Percentiles rank a stretch among this genome's conserved stretches.
Evolutionary conservation across 2,329 filamentous ascomycete species (phyloP).

Genomic region (Elsinoe perseae): DNA sequence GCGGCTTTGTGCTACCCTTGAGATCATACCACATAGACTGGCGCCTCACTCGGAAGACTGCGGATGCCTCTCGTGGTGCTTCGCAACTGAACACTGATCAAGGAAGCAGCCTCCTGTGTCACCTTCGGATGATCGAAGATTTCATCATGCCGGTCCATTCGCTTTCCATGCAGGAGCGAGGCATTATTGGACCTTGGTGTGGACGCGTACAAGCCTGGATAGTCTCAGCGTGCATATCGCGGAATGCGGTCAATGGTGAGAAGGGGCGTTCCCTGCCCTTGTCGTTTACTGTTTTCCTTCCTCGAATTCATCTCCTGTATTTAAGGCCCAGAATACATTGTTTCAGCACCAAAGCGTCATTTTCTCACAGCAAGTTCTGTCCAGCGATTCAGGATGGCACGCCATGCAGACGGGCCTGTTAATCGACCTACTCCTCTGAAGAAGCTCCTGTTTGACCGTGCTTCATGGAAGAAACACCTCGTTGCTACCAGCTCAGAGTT

Average conservation of each 20-base stretch:
- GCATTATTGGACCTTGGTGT: not conserved
- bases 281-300: too few relatives aligned
- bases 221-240: not conserved
- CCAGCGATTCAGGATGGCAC: not conserved
- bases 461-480: slow-evolving; percentile 16
- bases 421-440: not conserved
- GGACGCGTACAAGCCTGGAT: not conserved
- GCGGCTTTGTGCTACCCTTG: not conserved
- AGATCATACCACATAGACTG: not conserved
- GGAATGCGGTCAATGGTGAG: not conserved
- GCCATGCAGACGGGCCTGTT: not conserved
- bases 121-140: too few relatives aligned
- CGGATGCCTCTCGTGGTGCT: not conserved
- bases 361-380: too few relatives aligned
- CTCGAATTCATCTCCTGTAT: too few relatives aligned
- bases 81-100: too few relatives aligned
- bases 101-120: too few relatives aligned
- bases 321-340: too few relatives aligned
- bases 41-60: not conserved
- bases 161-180: not conserved
- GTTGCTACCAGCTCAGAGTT: slow-evolving; percentile 26
- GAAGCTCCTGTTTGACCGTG: not conserved
- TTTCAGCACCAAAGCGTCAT: too few relatives aligned
- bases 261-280: too few relatives aligned
- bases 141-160: too few relatives aligned